A percentile compares a stretch with the other conserved stretches of the same genome.
Evolutionary conservation across 2,329 filamentous ascomycete genomes (phyloP).

Genomic region (Sporothrix curviconia): DNA sequence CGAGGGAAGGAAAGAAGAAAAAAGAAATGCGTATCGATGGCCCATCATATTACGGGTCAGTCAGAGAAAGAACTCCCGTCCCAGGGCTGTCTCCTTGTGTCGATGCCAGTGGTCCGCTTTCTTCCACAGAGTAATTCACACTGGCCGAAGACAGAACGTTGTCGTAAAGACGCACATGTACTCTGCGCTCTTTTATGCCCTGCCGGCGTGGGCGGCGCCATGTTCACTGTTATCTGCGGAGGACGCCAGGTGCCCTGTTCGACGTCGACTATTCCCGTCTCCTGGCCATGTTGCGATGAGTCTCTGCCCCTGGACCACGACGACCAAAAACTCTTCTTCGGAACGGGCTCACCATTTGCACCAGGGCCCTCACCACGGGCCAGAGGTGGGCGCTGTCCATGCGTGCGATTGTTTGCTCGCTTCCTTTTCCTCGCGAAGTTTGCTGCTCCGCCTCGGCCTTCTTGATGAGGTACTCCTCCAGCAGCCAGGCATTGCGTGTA

Average conservation of each 20-base stretch:
- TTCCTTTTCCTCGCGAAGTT: not conserved
- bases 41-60: no score
- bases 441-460: slow-evolving; percentile 52
- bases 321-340: slow-evolving; percentile 2
- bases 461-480: slow-evolving; percentile 54
- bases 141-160: no score
- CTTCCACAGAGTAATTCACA: no score
- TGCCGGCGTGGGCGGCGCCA: no score
- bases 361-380: not conserved
- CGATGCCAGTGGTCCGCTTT: no score
- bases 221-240: no score
- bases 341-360: not conserved
- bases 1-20: no score
- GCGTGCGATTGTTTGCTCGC: not conserved
- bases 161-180: no score
- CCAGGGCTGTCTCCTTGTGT: no score
- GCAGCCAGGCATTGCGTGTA: slow-evolving; percentile 60
- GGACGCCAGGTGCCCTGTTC: not conserved
- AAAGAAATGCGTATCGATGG: no score
- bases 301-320: not conserved
- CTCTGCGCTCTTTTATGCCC: no score
- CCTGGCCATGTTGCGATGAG: not conserved
- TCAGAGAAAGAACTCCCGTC: no score
- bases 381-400: not conserved
- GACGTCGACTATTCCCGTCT: not conserved